A percentile compares a stretch with the other conserved stretches of the same genome.
Evolutionary conservation across 768 basidiomycete genomes (phyloP).

Genomic region (Boletus pseudo-olivaceus): DNA sequence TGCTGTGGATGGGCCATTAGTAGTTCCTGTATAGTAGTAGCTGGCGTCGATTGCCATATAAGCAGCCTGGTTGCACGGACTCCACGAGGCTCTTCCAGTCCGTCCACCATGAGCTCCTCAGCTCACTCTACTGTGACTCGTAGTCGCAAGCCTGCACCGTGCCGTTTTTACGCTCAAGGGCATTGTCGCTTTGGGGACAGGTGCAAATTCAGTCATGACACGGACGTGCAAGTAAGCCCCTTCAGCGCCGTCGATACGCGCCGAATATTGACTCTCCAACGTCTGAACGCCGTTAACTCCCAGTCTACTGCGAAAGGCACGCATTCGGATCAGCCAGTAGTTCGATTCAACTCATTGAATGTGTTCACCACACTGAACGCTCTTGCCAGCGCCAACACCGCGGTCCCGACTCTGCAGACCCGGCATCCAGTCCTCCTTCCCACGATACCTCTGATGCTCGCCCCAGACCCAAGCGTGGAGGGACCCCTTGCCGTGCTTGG

Average conservation of each 20-base stretch:
- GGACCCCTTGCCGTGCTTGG: slow-evolving; percentile 31
- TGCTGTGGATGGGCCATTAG: neutral
- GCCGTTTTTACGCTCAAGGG: slow-evolving; percentile 23
- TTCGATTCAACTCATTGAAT: neutral
- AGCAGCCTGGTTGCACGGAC: neutral
- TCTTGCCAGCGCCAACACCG: neutral
- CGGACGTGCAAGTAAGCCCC: slow-evolving; percentile 2
- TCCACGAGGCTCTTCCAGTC: neutral
- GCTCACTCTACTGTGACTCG: neutral
- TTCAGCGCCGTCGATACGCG: neutral
- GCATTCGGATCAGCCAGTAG: neutral
- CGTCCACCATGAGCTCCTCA: slow-evolving; percentile 9
- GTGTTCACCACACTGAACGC: neutral
- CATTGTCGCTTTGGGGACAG: slow-evolving; percentile 26
- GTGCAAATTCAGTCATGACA: slow-evolving; percentile 26
- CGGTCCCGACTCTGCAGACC: neutral
- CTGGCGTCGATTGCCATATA: neutral
- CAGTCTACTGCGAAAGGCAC: neutral
- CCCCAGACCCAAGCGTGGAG: slow-evolving; percentile 21
- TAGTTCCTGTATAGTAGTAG: neutral
- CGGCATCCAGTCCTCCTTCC: neutral
- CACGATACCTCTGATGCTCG: slow-evolving; percentile 12
- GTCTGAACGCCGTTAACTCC: neutral
- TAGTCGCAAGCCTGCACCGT: slow-evolving; percentile 10
- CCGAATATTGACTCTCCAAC: neutral